phyloP scores from a whole-genome alignment of 169 alveolate genomes.

The Plasmodium vivax region DNA sequence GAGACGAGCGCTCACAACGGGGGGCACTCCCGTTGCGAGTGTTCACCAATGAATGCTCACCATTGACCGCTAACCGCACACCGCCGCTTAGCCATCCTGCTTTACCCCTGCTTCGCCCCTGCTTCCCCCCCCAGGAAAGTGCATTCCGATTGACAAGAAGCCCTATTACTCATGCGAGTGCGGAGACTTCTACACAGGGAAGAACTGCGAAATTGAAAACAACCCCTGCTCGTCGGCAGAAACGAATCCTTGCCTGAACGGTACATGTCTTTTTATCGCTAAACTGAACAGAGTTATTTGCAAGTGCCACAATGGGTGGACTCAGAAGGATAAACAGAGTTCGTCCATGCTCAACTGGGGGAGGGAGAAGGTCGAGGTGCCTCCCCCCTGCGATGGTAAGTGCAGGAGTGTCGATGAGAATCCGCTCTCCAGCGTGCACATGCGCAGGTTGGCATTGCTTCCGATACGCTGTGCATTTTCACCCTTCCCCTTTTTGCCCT shows the following conservation, averaged over 20 bases:
- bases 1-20: background rate
- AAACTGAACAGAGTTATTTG: slow-evolving; percentile 83
- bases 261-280: slow-evolving; percentile 79
- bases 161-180: slow-evolving; percentile 85
- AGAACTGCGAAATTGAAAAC: slow-evolving; percentile 85
- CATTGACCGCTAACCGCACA: background rate
- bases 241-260: slow-evolving; percentile 84
- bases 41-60: background rate
- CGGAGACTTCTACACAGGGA: slow-evolving; percentile 84
- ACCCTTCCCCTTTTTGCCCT: background rate
- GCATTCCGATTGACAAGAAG: slow-evolving; percentile 65
- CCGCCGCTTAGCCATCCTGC: background rate
- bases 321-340: slow-evolving; percentile 75
- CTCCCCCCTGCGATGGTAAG: slow-evolving; percentile 82
- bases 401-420: background rate
- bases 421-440: too few relatives aligned
- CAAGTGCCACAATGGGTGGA: slow-evolving; percentile 86
- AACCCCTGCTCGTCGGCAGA: slow-evolving; percentile 82
- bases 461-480: background rate
- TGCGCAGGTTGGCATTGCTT: background rate
- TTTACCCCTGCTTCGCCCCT: background rate
- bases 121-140: slow-evolving; percentile 69
- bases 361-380: slow-evolving; percentile 77
- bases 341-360: slow-evolving; percentile 80
- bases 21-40: background rate